Percentiles rank a stretch among this genome's conserved stretches.
Conservation (phyloP, 2,329 filamentous ascomycete genomes). For the Fusarium pseudograminearum region DNA sequence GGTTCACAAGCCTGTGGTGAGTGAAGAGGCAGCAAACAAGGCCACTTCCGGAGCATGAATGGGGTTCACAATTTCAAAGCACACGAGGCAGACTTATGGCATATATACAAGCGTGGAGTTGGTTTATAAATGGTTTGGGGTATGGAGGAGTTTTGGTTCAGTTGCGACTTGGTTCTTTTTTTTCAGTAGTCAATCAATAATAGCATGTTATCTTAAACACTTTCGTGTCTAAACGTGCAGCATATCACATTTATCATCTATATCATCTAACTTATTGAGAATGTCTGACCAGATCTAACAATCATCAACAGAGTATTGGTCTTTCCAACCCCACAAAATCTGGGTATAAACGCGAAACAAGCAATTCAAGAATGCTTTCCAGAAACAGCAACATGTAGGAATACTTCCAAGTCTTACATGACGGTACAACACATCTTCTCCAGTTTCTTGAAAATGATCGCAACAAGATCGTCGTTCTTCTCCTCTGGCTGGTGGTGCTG, state of each 20-base stretch:
- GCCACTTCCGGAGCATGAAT: background rate
- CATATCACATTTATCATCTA: slow-evolving; percentile 19
- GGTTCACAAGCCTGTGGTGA: slow-evolving; percentile 24
- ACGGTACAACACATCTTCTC: slow-evolving; percentile 78
- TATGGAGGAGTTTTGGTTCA: slow-evolving; percentile 2
- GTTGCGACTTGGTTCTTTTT: background rate
- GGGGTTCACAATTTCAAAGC: background rate
- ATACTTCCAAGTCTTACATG: slow-evolving; percentile 66
- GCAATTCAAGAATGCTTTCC: slow-evolving; percentile 4
- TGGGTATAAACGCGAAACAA: slow-evolving; percentile 24
- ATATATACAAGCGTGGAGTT: background rate
- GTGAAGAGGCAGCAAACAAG: slow-evolving; percentile 13
- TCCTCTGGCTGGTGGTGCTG: slow-evolving; percentile 58
- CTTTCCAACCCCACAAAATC: slow-evolving; percentile 14
- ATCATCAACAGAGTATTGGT: slow-evolving; percentile 1
- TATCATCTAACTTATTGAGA: slow-evolving; percentile 14
- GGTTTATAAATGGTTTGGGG: background rate
- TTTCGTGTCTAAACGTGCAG: slow-evolving; percentile 15
- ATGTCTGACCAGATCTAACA: slow-evolving; percentile 1
- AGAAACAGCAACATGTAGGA: slow-evolving; percentile 13
- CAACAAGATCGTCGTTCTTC: slow-evolving; percentile 65
- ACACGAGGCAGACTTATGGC: background rate
- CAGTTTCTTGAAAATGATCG: slow-evolving; percentile 72
- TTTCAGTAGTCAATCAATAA: slow-evolving; percentile 12
- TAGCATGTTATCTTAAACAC: slow-evolving; percentile 26